phyloP scores from a whole-genome alignment of 441 rosid genomes.

The Arabidopsis hybrid region DNA sequence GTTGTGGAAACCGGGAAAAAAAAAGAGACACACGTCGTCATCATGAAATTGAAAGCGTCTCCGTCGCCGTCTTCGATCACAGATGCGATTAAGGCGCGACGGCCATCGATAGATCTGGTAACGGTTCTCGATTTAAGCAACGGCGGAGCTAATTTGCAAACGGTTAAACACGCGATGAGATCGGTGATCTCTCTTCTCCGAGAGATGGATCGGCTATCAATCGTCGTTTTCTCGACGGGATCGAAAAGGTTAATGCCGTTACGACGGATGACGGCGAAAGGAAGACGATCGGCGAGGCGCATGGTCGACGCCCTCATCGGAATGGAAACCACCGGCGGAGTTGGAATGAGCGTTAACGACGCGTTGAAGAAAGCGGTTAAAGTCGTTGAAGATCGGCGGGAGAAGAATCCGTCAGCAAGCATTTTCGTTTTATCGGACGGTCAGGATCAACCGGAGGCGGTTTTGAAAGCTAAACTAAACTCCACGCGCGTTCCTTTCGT shows the following conservation, averaged over 20 bases:
- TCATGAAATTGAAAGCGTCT: slow-evolving; percentile 72
- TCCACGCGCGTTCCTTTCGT: slow-evolving; percentile 49
- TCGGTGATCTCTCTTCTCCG: slow-evolving; percentile 61
- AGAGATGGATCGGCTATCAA: slow-evolving; percentile 77
- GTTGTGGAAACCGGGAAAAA: slow-evolving; percentile 59
- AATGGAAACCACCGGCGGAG: slow-evolving; percentile 49
- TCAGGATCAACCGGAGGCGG: slow-evolving; percentile 43
- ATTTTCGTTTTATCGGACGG: slow-evolving; percentile 69
- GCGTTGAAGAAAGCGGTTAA: slow-evolving; percentile 90
- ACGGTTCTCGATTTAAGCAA: slow-evolving; percentile 70
- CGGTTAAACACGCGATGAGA: slow-evolving; percentile 71
- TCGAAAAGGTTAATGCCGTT: slow-evolving; percentile 83
- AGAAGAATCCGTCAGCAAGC: slow-evolving; percentile 64
- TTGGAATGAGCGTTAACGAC: slow-evolving; percentile 68
- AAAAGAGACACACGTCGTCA: slow-evolving; percentile 63
- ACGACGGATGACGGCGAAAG: slow-evolving; percentile 72
- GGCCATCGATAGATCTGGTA: slow-evolving; percentile 80
- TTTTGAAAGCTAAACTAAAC: slow-evolving; percentile 36
- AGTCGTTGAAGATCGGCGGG: slow-evolving; percentile 88
- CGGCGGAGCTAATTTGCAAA: slow-evolving; percentile 52
- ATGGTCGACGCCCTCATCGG: slow-evolving; percentile 63
- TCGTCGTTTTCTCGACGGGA: slow-evolving; percentile 73
- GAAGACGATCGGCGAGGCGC: slow-evolving; percentile 72
- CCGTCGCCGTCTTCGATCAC: slow-evolving; percentile 39
- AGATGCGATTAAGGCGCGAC: slow-evolving; percentile 43